These are phyloP conservation scores for Xylariomycetidae sp. DNA, from an alignment of 2,329 filamentous ascomycete genomes.

Conservation along the genomic window DNA sequence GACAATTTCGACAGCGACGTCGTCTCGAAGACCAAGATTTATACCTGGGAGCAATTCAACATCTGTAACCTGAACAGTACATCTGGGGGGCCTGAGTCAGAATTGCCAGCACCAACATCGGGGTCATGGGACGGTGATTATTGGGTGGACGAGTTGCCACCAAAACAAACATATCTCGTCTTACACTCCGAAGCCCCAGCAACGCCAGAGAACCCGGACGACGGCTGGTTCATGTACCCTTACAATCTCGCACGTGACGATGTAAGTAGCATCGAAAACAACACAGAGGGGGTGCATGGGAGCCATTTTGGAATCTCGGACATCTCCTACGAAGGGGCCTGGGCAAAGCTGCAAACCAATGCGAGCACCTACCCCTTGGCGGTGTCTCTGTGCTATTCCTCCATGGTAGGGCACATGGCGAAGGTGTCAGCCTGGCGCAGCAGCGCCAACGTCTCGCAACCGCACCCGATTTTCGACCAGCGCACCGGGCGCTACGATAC, in stretches of 20 bases:
- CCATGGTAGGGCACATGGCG: neutral
- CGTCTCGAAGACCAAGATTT: neutral
- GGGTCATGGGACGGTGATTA: neutral
- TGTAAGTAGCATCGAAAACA: neutral
- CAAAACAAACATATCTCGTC: neutral
- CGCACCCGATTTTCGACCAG: neutral
- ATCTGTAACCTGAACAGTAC: neutral
- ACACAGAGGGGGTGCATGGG: neutral
- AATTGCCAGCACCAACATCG: neutral
- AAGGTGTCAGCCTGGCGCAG: neutral
- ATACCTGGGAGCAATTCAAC: neutral
- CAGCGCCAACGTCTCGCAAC: neutral
- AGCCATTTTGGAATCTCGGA: neutral
- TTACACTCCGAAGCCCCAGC: neutral
- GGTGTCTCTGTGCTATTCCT: neutral
- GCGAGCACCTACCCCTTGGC: neutral
- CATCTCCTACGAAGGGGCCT: neutral
- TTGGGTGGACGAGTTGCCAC: neutral
- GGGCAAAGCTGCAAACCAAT: neutral
- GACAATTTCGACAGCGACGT: neutral
- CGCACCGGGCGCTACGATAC: neutral
- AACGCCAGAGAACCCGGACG: neutral
- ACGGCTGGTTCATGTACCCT: neutral
- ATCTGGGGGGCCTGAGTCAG: neutral
- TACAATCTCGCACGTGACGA: neutral